Evolutionary conservation across 2,329 filamentous ascomycete genomes (phyloP), one percentile per base, ranked within the genome.

Genomic region (Colletotrichum lupini): DNA sequence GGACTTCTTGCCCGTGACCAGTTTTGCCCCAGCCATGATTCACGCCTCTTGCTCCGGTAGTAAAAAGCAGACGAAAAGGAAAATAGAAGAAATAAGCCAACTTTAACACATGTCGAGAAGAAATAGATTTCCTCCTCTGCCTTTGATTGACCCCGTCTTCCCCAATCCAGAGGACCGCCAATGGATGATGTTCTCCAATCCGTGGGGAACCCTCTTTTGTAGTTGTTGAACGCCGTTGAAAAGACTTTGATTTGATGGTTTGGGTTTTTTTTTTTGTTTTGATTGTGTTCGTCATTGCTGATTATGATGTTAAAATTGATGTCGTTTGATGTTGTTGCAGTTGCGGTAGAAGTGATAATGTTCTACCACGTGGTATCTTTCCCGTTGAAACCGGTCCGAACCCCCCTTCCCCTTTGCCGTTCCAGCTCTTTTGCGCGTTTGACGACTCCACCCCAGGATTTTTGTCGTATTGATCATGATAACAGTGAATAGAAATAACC

Each of bases 321-420:
- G 52, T 64, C 37, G 53, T n/a, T 26, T 67, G 69, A 58, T 46
- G 58, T 63, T 67, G 62, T 69, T 35, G 70, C 60, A 68, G 32
- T 64, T 14, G 58, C 55, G 59, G 65, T 68, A 57, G 55, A n/a
- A n/a, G 26, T 62, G 11, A 53, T 52, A n/a, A 19, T 5, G 7
- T 22, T 58, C 69, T 72, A 68, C 66, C 66, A 64, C 66, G 58
- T 72, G 59, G 65, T 64, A 72, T 72, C 52, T 68, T 69, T 59
- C 70, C 53, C 30, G 70, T 69, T 68, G 59, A 72, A 71, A 69
- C 46, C 59, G 66, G 53, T 59, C 70, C 65, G 55, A 53, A 37
- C 32, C 26, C 55, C 35, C 32, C 37, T n/a, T 26, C n/a, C 64
- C 24, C 19, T 46, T 19, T 46, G 42, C 42, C 42, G 42, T 56